Conservation (phyloP, 73 alveolate genomes). For the Stentor coeruleus region DNA sequence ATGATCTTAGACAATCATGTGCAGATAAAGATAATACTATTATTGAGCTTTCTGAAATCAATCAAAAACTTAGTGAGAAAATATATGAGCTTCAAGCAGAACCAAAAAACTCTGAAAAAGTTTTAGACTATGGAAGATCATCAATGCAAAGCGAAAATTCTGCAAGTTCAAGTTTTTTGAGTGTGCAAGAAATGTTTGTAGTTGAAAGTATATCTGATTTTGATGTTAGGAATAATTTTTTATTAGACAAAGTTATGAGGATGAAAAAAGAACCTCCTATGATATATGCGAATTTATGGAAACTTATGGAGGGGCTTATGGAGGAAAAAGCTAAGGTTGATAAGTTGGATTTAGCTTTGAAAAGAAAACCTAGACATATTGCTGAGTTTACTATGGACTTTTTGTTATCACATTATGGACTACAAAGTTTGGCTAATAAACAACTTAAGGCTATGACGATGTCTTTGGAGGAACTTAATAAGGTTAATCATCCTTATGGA, state of each 20-base stretch:
- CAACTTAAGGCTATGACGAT: constrained; percentile 3
- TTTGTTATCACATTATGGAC: background rate
- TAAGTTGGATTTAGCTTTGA: constrained; percentile 2
- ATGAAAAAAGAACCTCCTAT: constrained; percentile 17
- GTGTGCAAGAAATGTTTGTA: constrained; percentile 6
- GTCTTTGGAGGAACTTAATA: background rate
- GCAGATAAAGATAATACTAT: background rate
- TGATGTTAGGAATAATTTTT: background rate
- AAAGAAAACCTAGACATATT: background rate
- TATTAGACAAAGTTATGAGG: background rate
- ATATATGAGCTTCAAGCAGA: background rate
- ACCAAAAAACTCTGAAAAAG: background rate
- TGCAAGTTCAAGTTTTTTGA: background rate
- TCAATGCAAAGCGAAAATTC: background rate
- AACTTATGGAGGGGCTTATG: constrained; percentile 5
- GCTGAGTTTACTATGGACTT: background rate
- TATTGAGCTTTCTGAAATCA: background rate
- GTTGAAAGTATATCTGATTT: background rate
- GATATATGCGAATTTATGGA: constrained; percentile 12
- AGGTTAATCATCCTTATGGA: constrained; percentile 8
- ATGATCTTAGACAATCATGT: background rate
- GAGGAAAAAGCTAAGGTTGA: constrained; percentile 9
- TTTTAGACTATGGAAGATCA: background rate
- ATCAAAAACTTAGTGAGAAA: background rate
- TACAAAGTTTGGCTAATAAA: background rate